Conservation (phyloP, 768 basidiomycete species). For the Pulveroboletus sp. region DNA sequence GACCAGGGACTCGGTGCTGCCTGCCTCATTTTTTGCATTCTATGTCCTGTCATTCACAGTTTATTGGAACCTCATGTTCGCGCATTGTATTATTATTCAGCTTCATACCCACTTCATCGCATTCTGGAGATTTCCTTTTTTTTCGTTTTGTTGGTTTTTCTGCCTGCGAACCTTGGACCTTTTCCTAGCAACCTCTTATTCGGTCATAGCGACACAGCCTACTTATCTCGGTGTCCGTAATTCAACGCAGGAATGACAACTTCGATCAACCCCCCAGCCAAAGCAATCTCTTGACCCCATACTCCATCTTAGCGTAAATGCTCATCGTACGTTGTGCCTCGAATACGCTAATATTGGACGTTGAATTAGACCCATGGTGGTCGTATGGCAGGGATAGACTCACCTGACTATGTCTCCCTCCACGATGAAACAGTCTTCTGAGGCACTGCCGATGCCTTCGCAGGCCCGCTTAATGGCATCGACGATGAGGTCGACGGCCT, state of each 20-base stretch:
- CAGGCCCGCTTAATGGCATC: constrained; percentile 67
- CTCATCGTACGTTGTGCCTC: constrained; percentile 86
- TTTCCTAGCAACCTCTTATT: constrained; percentile 4
- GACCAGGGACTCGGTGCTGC: constrained; percentile 14
- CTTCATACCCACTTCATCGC: constrained; percentile 16
- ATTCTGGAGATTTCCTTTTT: constrained; percentile 23
- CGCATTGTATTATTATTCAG: constrained; percentile 17
- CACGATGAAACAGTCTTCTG: constrained; percentile 46
- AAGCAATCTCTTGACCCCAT: constrained; percentile 83
- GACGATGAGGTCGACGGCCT: constrained; percentile 73
- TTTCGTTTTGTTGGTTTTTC: constrained; percentile 17
- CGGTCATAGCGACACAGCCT: constrained; percentile 13
- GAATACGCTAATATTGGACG: constrained; percentile 48
- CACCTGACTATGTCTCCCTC: constrained; percentile 80
- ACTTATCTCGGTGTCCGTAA: constrained; percentile 13
- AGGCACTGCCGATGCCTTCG: constrained; percentile 49
- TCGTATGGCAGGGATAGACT: constrained; percentile 12
- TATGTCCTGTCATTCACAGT: constrained; percentile 17
- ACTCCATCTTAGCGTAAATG: constrained; percentile 89
- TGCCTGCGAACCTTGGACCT: constrained; percentile 7
- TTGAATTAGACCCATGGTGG: neutral
- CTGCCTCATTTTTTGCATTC: constrained; percentile 10
- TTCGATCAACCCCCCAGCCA: constrained; percentile 70
- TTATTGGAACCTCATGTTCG: constrained; percentile 14
- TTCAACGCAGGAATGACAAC: neutral